Percentiles rank a stretch among this genome's conserved stretches.
Evolutionary conservation across 352 stramenopile species (phyloP).

Genomic region (Globisporangium nodosum): DNA sequence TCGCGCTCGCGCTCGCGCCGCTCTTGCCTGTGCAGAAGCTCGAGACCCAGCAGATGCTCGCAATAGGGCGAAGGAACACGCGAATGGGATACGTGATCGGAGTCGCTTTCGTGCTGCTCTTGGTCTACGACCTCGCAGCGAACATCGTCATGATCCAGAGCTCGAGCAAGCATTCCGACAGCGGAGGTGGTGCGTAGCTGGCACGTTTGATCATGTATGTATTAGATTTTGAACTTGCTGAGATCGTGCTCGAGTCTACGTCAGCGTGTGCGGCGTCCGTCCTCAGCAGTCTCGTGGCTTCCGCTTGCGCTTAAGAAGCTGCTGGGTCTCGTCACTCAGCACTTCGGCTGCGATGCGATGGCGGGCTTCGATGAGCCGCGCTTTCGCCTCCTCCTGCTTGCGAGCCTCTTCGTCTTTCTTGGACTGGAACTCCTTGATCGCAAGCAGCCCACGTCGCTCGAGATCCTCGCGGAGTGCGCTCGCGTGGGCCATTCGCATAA

Average conservation of each 20-base stretch:
- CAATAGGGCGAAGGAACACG: constrained; percentile 23
- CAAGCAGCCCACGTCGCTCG: constrained; percentile 27
- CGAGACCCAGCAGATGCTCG: constrained; percentile 35
- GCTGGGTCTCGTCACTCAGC: constrained; percentile 36
- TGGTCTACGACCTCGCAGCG: constrained; percentile 25
- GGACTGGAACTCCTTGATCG: constrained; percentile 33
- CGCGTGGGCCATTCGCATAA: constrained; percentile 19
- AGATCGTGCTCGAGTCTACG: background rate
- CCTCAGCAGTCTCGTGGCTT: background rate
- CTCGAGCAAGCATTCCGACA: background rate
- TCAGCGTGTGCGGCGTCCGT: background rate
- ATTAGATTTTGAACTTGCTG: background rate
- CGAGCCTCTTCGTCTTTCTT: constrained; percentile 44
- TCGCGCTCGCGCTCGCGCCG: constrained; percentile 12
- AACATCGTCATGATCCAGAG: constrained; percentile 20
- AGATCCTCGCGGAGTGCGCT: constrained; percentile 30
- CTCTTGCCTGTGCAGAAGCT: constrained; percentile 35
- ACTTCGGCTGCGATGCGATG: constrained; percentile 28
- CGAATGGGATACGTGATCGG: constrained; percentile 22
- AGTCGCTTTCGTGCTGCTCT: constrained; percentile 14
- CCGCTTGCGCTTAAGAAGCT: constrained; percentile 17
- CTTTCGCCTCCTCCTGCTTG: constrained; percentile 25
- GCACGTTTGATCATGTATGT: background rate
- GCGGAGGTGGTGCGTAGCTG: background rate
- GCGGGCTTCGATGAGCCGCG: constrained; percentile 24